Evolutionary conservation across 352 stramenopile genomes (phyloP).

Genomic region (Plasmopara muralis): DNA sequence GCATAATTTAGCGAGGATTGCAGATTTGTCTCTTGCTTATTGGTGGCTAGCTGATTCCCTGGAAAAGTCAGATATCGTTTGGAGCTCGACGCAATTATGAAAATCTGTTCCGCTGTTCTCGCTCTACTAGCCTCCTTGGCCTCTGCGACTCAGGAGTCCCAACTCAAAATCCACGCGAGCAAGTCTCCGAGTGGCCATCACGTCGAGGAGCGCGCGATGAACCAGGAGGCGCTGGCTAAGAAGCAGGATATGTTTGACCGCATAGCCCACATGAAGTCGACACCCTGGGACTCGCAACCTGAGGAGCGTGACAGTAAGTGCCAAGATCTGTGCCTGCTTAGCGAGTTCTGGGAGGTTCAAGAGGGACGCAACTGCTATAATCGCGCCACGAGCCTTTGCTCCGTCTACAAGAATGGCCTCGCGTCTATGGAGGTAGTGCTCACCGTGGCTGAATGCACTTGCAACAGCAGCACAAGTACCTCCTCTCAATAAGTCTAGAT

Average conservation of each 20-base stretch:
- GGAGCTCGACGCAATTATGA: conserved; percentile 6
- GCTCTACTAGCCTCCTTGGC: conserved; percentile 10
- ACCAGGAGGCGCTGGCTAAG: conserved; percentile 21
- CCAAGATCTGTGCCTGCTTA: conserved; percentile 47
- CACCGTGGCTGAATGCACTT: conserved; percentile 50
- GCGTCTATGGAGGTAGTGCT: conserved; percentile 45
- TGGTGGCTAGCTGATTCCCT: not conserved
- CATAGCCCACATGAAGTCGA: conserved; percentile 50
- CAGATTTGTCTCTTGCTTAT: not conserved
- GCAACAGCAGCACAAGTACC: conserved; percentile 18
- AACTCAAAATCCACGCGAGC: conserved; percentile 14
- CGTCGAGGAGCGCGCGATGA: conserved; percentile 19
- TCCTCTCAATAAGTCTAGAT: not conserved
- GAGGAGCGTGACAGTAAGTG: conserved; percentile 46
- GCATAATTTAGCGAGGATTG: no score
- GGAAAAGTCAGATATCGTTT: no score
- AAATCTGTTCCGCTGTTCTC: conserved; percentile 14
- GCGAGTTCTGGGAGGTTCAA: conserved; percentile 56
- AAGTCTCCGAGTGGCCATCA: conserved; percentile 12
- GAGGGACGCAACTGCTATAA: conserved; percentile 52
- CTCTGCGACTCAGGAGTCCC: conserved; percentile 8
- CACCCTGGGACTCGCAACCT: conserved; percentile 54
- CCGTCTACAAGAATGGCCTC: conserved; percentile 45
- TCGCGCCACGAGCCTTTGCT: conserved; percentile 45
- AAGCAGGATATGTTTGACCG: conserved; percentile 38